Percentiles rank a stretch among this genome's conserved stretches.
These are phyloP conservation scores for Gossypium ekmanianum DNA, from an alignment of 345 rosid genomes.

Conservation along the genomic window DNA sequence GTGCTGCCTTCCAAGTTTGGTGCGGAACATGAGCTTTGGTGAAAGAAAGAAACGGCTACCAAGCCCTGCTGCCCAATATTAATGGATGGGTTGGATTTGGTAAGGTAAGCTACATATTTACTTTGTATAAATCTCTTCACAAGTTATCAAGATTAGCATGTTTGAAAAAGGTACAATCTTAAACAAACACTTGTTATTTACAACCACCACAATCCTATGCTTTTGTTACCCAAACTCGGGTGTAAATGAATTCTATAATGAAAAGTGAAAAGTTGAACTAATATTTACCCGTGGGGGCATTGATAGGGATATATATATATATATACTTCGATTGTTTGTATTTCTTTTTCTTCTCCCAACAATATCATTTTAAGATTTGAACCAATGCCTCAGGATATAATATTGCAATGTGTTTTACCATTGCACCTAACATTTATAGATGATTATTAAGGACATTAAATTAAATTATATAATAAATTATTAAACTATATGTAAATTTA, in stretches of 20 bases:
- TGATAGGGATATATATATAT: no score
- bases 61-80: constrained; percentile 17
- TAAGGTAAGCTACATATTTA: constrained; percentile 1
- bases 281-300: no score
- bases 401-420: rapidly evolving
- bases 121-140: background rate
- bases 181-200: background rate
- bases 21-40: constrained; percentile 38
- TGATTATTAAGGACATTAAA: no score
- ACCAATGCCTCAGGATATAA: no score
- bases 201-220: background rate
- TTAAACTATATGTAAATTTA: no score
- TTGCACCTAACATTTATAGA: rapidly evolving
- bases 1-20: constrained; percentile 49
- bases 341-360: no score
- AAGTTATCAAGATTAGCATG: background rate
- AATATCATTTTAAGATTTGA: no score
- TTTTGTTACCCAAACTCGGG: background rate
- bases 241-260: background rate
- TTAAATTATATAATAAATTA: no score
- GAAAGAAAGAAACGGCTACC: constrained; percentile 39
- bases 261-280: no score
- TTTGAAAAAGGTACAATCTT: constrained; percentile 12
- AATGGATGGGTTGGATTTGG: background rate
- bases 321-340: no score